Percentiles rank a stretch among this genome's conserved stretches.
phyloP scores from a whole-genome alignment of 2,329 filamentous ascomycete species.

The Conoideocrella luteorostrata region DNA sequence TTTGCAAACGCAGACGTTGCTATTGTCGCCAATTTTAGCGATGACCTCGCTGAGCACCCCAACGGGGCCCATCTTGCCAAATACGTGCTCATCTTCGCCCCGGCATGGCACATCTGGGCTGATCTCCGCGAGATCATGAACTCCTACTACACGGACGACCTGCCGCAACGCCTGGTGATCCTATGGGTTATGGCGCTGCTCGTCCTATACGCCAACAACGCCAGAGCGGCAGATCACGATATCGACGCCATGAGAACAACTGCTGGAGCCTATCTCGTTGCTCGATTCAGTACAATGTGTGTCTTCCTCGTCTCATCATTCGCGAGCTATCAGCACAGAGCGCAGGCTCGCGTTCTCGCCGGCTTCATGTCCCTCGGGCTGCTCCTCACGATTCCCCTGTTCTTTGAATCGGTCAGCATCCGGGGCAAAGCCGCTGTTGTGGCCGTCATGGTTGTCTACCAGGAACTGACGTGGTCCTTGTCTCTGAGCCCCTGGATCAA shows the following conservation, averaged over 20 bases:
- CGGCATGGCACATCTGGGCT: slow-evolving; percentile 44
- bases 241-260: slow-evolving; percentile 38
- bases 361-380: slow-evolving; percentile 34
- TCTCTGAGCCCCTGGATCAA: slow-evolving; percentile 39
- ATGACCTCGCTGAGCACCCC: slow-evolving; percentile 39
- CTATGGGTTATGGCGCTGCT: slow-evolving; percentile 45
- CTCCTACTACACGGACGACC: slow-evolving; percentile 45
- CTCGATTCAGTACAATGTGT: slow-evolving; percentile 33
- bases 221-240: slow-evolving; percentile 34
- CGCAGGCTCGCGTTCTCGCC: slow-evolving; percentile 38
- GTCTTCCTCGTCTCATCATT: slow-evolving; percentile 37
- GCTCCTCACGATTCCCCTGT: slow-evolving; percentile 36
- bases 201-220: slow-evolving; percentile 43
- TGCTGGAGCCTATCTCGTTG: slow-evolving; percentile 39
- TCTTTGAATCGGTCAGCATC: slow-evolving; percentile 33
- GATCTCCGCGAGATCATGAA: slow-evolving; percentile 46
- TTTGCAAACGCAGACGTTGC: slow-evolving; percentile 29
- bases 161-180: slow-evolving; percentile 38
- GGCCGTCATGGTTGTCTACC: slow-evolving; percentile 33
- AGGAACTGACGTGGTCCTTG: slow-evolving; percentile 37
- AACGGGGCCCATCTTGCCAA: slow-evolving; percentile 37
- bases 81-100: slow-evolving; percentile 41
- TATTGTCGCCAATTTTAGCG: slow-evolving; percentile 44
- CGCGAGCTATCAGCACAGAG: slow-evolving; percentile 39
- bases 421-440: slow-evolving; percentile 35